Evolutionary conservation across 169 alveolate species (phyloP).

Genomic region (Babesia bovis): DNA sequence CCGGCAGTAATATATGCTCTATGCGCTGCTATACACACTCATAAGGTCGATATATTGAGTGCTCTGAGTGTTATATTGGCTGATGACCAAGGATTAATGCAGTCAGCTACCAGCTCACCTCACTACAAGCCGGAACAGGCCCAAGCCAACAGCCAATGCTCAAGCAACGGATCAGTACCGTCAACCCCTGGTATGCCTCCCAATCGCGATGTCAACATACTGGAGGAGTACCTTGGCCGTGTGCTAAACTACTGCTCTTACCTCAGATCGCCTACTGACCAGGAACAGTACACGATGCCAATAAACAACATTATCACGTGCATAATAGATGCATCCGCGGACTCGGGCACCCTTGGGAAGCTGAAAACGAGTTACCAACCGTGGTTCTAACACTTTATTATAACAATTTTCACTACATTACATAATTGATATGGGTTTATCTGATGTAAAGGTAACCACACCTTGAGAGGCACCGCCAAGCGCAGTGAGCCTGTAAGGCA

Average conservation of each 20-base stretch:
- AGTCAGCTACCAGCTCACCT: not conserved
- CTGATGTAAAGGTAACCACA: slow-evolving; percentile 12
- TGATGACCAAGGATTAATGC: slow-evolving; percentile 56
- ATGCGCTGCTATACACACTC: slow-evolving; percentile 71
- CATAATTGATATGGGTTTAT: slow-evolving; percentile 15
- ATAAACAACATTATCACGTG: slow-evolving; percentile 59
- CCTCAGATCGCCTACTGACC: slow-evolving; percentile 66
- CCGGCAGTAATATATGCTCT: slow-evolving; percentile 82
- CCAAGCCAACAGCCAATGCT: slow-evolving; percentile 6
- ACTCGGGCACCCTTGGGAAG: slow-evolving; percentile 63
- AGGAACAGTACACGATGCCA: slow-evolving; percentile 65
- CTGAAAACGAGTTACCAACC: slow-evolving; percentile 66
- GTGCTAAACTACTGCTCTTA: slow-evolving; percentile 65
- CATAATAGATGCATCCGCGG: slow-evolving; percentile 68
- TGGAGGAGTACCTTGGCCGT: slow-evolving; percentile 62
- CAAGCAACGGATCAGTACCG: slow-evolving; percentile 17
- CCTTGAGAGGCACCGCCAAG: slow-evolving; percentile 13
- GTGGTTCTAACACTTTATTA: slow-evolving; percentile 40
- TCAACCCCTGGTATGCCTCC: slow-evolving; percentile 24
- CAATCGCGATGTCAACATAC: slow-evolving; percentile 20
- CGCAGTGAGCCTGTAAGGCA: slow-evolving; percentile 31
- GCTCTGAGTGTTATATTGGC: slow-evolving; percentile 69
- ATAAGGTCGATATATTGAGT: slow-evolving; percentile 71
- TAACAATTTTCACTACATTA: not conserved
- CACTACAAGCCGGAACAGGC: not conserved